phyloP scores from a whole-genome alignment of 208 protist genomes.

The Trypanosoma scelopori region DNA sequence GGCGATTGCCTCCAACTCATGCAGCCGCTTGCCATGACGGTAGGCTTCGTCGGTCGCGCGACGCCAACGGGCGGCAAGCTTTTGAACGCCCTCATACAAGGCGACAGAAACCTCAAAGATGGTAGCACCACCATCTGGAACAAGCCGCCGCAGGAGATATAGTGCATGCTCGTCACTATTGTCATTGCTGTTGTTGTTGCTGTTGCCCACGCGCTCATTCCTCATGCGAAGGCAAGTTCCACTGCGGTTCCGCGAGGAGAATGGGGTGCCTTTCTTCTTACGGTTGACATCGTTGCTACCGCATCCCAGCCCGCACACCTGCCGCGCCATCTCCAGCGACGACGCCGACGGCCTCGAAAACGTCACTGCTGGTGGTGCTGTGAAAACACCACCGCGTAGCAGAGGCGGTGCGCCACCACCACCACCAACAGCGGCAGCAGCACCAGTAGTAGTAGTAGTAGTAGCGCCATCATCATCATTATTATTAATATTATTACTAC shows the following conservation, averaged over 20 bases:
- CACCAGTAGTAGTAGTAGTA: no score
- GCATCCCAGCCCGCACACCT: background rate
- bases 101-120: background rate
- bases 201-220: background rate
- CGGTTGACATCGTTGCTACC: background rate
- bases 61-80: conserved; percentile 1
- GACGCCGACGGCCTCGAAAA: conserved; percentile 7
- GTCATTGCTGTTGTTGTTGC: background rate
- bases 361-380: background rate
- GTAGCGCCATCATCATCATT: no score
- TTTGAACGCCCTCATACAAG: conserved; percentile 1
- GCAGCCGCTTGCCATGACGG: background rate
- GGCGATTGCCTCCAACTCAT: background rate
- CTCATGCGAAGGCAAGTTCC: background rate
- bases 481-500: no score
- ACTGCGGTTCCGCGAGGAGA: background rate
- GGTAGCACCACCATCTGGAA: background rate
- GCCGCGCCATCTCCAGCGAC: conserved; percentile 1
- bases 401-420: no score
- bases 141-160: conserved; percentile 1
- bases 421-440: no score
- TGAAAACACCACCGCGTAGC: background rate
- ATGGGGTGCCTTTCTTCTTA: background rate
- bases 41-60: background rate
- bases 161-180: background rate